Base-by-base conservation (phyloP, 2,329 filamentous ascomycete species). In the Diaporthe destruens region DNA sequence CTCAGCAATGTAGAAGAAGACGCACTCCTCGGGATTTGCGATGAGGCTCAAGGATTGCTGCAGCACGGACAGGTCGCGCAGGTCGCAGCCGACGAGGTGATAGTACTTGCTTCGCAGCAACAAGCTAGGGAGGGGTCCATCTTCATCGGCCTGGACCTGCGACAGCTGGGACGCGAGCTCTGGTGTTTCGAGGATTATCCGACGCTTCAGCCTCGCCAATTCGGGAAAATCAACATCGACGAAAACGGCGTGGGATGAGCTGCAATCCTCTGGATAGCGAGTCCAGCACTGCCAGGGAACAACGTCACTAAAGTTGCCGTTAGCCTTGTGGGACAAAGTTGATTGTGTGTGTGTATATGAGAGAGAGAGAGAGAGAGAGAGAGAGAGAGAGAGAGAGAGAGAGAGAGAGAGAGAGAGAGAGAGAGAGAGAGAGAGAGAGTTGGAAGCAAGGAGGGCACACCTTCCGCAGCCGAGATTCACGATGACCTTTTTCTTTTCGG, bases 381-480 rank as follows among this genome's bases (percentile, higher is more conserved):
- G 6, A n/a, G 29, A 29, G 29, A 29, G 29, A 29, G 29, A 29
- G 2, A 5, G 6, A 18, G 39, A 5, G 16, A 29, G 29, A 29
- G 5, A 29, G 29, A 29, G 18, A 18, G 39, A 5, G 16, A 29
- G 29, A 29, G 5, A 29, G 29, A 29, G 18, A 18, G 39, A 5
- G 16, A 29, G 29, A 29, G 5, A 29, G 29, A 29, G 29, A 29
- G 29, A 29, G 29, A 29, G 29, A 29, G 2, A 5, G 6, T 47
- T 16, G 14, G 56, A 12, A 20, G 11, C 59, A 69, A 39, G 39
- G 51, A 66, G 42, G 39, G 87, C 92, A 89, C 83, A 96, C 94
- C 94, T 97, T 81, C 95, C 95, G 85, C 94, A 97, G 32, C 95
- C 95, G 47, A 98, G 83, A 79, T 97, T 98, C 59, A 98, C 86